A percentile compares a stretch with the other conserved stretches of the same genome.
These are phyloP conservation scores for Septoria petroselini DNA, from an alignment of 2,329 filamentous ascomycete species.

Conservation along the genomic window DNA sequence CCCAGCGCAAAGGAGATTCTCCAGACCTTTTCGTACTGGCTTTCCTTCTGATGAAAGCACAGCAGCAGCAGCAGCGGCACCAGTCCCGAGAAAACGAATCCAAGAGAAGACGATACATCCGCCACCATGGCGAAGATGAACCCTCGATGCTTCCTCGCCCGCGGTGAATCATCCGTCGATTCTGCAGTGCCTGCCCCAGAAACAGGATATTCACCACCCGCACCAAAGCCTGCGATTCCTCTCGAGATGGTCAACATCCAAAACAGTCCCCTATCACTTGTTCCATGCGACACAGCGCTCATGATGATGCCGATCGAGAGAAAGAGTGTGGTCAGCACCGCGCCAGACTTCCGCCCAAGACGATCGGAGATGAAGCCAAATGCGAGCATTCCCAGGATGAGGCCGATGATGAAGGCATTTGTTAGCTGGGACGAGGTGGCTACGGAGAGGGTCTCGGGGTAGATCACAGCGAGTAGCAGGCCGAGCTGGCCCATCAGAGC, in stretches of 20 bases:
- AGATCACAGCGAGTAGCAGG: slow-evolving; percentile 36
- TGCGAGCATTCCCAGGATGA: slow-evolving; percentile 38
- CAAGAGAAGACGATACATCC: slow-evolving; percentile 51
- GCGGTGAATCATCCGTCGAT: slow-evolving; percentile 50
- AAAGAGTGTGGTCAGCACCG: slow-evolving; percentile 37
- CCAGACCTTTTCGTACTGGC: slow-evolving; percentile 60
- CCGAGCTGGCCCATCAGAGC: slow-evolving; percentile 39
- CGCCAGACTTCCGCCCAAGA: slow-evolving; percentile 37
- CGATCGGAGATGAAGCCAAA: slow-evolving; percentile 38
- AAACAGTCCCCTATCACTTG: slow-evolving; percentile 36
- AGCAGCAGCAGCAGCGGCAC: slow-evolving; percentile 51
- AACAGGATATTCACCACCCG: slow-evolving; percentile 53
- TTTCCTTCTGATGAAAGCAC: slow-evolving; percentile 47
- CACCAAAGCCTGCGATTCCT: slow-evolving; percentile 47
- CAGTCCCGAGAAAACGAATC: slow-evolving; percentile 50
- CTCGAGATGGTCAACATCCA: slow-evolving; percentile 47
- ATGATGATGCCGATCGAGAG: slow-evolving; percentile 37
- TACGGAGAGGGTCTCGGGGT: slow-evolving; percentile 34
- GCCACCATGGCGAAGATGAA: slow-evolving; percentile 58
- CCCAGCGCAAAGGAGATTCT: slow-evolving; percentile 75
- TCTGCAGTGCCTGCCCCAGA: slow-evolving; percentile 51
- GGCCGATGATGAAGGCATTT: slow-evolving; percentile 39
- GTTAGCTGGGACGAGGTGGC: slow-evolving; percentile 35
- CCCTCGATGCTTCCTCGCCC: slow-evolving; percentile 49
- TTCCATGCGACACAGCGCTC: slow-evolving; percentile 33